Evolutionary conservation across 345 rosid genomes (phyloP), one percentile per base, ranked within the genome.

Genomic region (Eucalyptus tenuipes): DNA sequence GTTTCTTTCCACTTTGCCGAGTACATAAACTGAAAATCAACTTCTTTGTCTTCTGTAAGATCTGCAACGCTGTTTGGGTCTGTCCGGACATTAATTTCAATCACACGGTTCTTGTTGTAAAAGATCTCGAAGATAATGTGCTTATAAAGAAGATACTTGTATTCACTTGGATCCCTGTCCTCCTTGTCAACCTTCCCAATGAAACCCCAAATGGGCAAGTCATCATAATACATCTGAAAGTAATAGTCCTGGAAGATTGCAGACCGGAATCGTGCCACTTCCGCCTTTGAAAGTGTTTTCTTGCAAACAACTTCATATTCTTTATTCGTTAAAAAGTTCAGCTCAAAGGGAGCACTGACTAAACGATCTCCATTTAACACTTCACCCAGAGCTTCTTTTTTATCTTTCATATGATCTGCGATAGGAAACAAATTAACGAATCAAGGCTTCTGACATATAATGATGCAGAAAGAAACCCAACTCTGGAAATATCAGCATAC

Each of bases 181-280:
- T 92, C 92, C 88, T 92, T 92, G 13, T 93, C 94, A 91, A 91
- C 92, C 87, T 93, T 93, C 31, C 94, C 94, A 18, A 93, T 47
- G 90, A 93, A 92, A 13, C 93, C 94, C 94, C 94, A 93, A 47
- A 93, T 90, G 48, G 94, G 94, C 88, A 93, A 84, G 87, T 93
- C 94, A 44, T 93, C 94, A 40, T 93, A 93, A 49, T 93, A 93
- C 94, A 93, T 93, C 90, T 93, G 94, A 88, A 93, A 93, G 89
- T 93, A 92, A 68, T 90, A 93, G 90, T 89, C 90, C 81, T 87
- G 87, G 49, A 64, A 13, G 29, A 89, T 75, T n/a, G 90, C 90
- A 53, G 75, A 85, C 47, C 90, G 88, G 86, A 89, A 89, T 64
- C 52, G 87, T 12, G 90, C 87, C 53, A 89, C 90, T 89, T 89